phyloP scores from a whole-genome alignment of 2,329 filamentous ascomycete species.

The Celoporthe dispersa region DNA sequence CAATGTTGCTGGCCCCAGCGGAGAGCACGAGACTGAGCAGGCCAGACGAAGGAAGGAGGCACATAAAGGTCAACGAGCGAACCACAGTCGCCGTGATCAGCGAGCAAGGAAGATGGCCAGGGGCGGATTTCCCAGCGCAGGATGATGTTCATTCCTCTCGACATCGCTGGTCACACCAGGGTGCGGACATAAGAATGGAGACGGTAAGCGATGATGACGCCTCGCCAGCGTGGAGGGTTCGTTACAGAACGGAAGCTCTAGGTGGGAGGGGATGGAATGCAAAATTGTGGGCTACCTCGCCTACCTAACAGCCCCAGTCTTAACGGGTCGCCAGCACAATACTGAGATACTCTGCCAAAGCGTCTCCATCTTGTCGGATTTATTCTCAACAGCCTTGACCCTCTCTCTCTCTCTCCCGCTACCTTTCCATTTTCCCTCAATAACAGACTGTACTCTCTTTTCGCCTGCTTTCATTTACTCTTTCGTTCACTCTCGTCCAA shows the following conservation, averaged over 20 bases:
- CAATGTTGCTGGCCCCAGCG: constrained; percentile 66
- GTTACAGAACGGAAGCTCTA: background rate
- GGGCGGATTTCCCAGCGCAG: constrained; percentile 45
- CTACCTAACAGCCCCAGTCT: background rate
- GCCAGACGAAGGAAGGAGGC: constrained; percentile 80
- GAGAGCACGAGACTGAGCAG: constrained; percentile 72
- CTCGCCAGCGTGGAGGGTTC: background rate
- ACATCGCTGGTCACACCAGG: background rate
- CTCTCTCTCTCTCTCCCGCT: background rate
- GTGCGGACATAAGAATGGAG: background rate
- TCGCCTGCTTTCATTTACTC: background rate
- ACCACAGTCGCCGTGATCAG: constrained; percentile 81
- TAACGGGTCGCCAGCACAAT: background rate
- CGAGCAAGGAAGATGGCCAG: constrained; percentile 69
- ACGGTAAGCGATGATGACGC: background rate
- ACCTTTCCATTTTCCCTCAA: background rate
- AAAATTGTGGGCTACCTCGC: background rate
- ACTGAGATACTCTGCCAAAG: background rate
- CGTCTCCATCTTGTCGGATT: background rate
- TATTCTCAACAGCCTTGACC: no score
- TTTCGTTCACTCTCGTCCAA: background rate
- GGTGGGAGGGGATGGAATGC: background rate
- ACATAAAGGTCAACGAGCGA: constrained; percentile 79
- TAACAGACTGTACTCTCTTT: background rate
- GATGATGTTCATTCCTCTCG: background rate